These are phyloP conservation scores for Hymenoscyphus occultus DNA, from an alignment of 2,329 filamentous ascomycete species.

Conservation along the genomic window DNA sequence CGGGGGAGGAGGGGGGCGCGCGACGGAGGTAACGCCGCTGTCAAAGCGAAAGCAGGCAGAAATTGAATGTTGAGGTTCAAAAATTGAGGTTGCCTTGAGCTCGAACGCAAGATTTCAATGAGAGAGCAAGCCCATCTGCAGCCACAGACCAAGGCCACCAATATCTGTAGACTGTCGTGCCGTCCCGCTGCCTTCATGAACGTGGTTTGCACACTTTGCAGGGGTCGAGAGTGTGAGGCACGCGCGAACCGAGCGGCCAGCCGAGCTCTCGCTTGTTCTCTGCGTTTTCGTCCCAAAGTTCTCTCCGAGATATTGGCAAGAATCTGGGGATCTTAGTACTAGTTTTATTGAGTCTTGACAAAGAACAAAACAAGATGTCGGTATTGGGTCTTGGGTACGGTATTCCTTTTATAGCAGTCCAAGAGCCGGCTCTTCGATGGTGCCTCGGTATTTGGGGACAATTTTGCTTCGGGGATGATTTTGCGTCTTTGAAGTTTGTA, in stretches of 20 bases:
- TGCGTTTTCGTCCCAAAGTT: neutral
- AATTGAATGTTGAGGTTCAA: neutral
- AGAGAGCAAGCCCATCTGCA: neutral
- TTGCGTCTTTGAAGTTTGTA: no score
- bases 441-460: no score
- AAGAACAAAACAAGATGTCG: neutral
- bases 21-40: neutral
- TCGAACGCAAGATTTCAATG: neutral
- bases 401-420: neutral
- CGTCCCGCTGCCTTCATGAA: neutral
- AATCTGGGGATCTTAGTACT: neutral
- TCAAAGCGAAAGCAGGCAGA: neutral
- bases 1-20: neutral
- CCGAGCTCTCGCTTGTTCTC: neutral
- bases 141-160: neutral
- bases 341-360: neutral
- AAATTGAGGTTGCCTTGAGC: neutral
- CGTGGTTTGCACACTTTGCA: slow-evolving; percentile 4
- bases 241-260: neutral
- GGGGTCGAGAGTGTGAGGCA: neutral
- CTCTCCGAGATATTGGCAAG: neutral
- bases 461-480: no score
- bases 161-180: neutral
- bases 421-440: neutral
- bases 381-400: neutral